Conservation (phyloP, 1,284 basidiomycete genomes). For the Peniophora sp. region DNA sequence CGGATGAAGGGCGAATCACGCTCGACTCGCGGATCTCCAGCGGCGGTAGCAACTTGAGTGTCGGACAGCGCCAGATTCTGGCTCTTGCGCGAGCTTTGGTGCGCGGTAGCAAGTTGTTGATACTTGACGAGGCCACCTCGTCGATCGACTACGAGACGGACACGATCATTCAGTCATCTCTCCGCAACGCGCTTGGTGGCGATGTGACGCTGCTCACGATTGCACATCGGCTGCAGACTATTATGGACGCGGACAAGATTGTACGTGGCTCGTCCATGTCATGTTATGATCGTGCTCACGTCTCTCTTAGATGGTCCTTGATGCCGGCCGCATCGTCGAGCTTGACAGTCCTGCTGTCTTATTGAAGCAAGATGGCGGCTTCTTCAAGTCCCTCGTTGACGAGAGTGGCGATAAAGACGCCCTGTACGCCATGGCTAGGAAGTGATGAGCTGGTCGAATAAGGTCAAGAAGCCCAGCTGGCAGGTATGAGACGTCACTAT, state of each 20-base stretch:
- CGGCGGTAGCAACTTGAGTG: constrained; percentile 36
- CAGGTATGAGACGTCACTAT: too few relatives aligned
- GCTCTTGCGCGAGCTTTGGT: constrained; percentile 27
- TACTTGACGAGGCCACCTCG: constrained; percentile 29
- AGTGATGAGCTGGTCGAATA: too few relatives aligned
- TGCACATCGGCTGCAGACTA: constrained; percentile 28
- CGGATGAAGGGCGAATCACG: constrained; percentile 35
- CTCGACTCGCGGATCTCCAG: constrained; percentile 25
- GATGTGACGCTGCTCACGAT: constrained; percentile 25
- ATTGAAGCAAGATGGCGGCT: constrained; percentile 24
- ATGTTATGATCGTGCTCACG: neutral
- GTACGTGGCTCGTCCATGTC: constrained; percentile 11
- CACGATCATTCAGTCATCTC: constrained; percentile 22
- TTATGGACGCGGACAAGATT: constrained; percentile 27
- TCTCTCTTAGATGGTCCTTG: constrained; percentile 22
- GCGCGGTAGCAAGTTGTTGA: constrained; percentile 23
- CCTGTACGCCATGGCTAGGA: constrained; percentile 21
- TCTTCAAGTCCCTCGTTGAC: constrained; percentile 27
- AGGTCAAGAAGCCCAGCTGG: too few relatives aligned
- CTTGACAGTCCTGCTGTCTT: constrained; percentile 27
- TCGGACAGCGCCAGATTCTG: constrained; percentile 46
- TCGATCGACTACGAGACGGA: constrained; percentile 22
- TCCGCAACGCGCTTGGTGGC: constrained; percentile 18
- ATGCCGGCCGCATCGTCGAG: constrained; percentile 27
- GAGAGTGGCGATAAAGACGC: constrained; percentile 27